A percentile compares a stretch with the other conserved stretches of the same genome.
phyloP scores from a whole-genome alignment of 257 asterid genomes.

The Prunella vulgaris region DNA sequence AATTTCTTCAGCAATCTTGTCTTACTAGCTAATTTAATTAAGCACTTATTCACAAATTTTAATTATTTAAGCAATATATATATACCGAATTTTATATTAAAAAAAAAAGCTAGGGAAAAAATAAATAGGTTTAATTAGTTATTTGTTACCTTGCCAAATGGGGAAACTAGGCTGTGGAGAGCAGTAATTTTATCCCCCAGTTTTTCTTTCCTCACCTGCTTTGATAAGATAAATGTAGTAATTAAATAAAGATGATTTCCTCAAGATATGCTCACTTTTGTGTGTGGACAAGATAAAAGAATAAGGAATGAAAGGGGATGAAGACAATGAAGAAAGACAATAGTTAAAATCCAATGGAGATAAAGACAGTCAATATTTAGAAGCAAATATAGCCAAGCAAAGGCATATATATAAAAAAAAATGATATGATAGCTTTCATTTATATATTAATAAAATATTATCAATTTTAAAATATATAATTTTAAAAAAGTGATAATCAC shows the following conservation, averaged over 20 bases:
- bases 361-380: too few relatives aligned
- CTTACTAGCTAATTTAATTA: too few relatives aligned
- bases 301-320: constrained; percentile 27
- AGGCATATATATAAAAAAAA: too few relatives aligned
- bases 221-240: background rate
- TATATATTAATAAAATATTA: too few relatives aligned
- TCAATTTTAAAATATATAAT: too few relatives aligned
- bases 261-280: constrained; percentile 3
- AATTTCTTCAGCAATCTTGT: too few relatives aligned
- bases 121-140: background rate
- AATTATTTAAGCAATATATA: too few relatives aligned
- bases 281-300: constrained; percentile 53
- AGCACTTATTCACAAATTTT: too few relatives aligned
- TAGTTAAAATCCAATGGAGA: constrained; percentile 40
- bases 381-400: too few relatives aligned
- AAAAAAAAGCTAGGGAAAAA: background rate
- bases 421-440: too few relatives aligned
- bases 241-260: background rate
- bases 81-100: too few relatives aligned
- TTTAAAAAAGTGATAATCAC: too few relatives aligned
- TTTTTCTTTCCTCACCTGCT: constrained; percentile 81
- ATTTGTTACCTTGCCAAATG: constrained; percentile 75
- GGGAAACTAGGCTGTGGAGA: constrained; percentile 86
- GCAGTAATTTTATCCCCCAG: constrained; percentile 83
- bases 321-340: constrained; percentile 68